Base-by-base conservation (phyloP, 768 basidiomycete genomes). In the Termitomyces sp. region DNA sequence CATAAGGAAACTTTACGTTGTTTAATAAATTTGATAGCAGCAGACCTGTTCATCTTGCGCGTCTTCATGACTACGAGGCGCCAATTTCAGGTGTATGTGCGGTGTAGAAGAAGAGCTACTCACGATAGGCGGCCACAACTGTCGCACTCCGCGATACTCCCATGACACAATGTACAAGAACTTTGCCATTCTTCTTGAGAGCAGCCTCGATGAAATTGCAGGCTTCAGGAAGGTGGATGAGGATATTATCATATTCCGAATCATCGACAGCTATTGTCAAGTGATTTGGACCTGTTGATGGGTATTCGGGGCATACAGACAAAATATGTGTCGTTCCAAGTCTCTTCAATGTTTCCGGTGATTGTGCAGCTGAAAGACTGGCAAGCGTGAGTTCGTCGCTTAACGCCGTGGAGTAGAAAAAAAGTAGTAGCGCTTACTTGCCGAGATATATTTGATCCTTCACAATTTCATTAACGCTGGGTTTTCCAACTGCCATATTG, bases 111-210 rank as follows among this genome's bases (percentile, higher is more conserved):
- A 33, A 40, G 12, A 58, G 18, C 40, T n/a, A 77, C 83, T 73
- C 69, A 84, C 82, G 69, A 68, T 81, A 86, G 16, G 84, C 84
- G 54, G 80, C 81, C 28, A 86, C 76, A 28, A 84, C 81, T 9
- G 89, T 85, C 42, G 84, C 76, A 64, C 88, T 90, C 63, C 90
- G 78, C 0, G 87, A 91, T 8, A 91, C 73, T 6, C 90, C 90
- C 83, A 89, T 87, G 11, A 85, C 76, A 68, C 90, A 91, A 63
- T 91, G 90, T 15, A 91, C 85, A 11, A 91, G 79, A 6, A 90
- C 83, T 50, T 75, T 79, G 0, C 88, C 88, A 28, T 81, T 80
- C 1, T 68, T 42, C 9, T 74, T 69, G 44, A 91, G 64, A 4
- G 89, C 87, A 22, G 76, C 63, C 64, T 87, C 78, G 35, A 92